These are phyloP conservation scores for Luffa acutangula DNA, from an alignment of 306 rosid species.

Conservation along the genomic window DNA sequence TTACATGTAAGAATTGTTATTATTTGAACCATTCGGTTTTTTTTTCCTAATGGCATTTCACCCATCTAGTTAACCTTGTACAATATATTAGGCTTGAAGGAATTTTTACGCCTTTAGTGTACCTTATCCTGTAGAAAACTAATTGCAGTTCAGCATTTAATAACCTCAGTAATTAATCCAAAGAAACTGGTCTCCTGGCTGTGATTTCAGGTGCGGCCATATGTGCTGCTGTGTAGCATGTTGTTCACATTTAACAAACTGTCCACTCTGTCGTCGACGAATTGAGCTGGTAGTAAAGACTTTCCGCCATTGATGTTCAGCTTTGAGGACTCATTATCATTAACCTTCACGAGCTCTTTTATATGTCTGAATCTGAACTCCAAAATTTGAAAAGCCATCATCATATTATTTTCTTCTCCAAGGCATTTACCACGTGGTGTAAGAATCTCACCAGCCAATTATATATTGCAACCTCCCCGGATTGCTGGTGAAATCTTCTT, in stretches of 20 bases:
- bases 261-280: slow-evolving; percentile 88
- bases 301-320: slow-evolving; percentile 63
- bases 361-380: not conserved
- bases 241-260: slow-evolving; percentile 71
- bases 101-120: not conserved
- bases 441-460: not conserved
- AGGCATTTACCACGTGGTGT: not conserved
- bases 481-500: not conserved
- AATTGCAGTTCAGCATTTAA: not conserved
- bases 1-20: not conserved
- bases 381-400: not conserved
- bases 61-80: not conserved
- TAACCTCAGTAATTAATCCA: not conserved
- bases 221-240: slow-evolving; percentile 93
- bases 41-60: not conserved
- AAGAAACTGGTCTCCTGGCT: slow-evolving; percentile 11
- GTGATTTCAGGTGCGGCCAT: slow-evolving; percentile 77
- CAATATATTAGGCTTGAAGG: not conserved
- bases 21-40: not conserved
- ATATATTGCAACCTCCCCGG: not conserved
- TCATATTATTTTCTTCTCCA: not conserved
- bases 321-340: not conserved
- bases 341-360: not conserved
- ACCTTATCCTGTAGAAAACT: not conserved
- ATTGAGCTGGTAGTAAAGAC: slow-evolving; percentile 82